phyloP scores from a whole-genome alignment of 768 basidiomycete genomes.

The Russula compacta region DNA sequence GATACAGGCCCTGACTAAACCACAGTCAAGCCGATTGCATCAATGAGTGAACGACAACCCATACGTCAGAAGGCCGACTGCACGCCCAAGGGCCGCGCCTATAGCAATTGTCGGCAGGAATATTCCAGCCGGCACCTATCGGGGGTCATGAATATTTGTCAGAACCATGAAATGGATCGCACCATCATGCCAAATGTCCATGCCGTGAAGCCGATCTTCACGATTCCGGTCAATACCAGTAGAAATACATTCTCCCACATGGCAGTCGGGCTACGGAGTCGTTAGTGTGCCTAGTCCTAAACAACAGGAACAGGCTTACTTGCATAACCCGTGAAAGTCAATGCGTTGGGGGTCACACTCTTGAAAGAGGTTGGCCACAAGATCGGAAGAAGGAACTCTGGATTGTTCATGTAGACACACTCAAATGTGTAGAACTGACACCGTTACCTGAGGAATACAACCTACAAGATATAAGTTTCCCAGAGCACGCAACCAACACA shows the following conservation, averaged over 20 bases:
- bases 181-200: constrained; percentile 82
- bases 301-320: constrained; percentile 35
- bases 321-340: constrained; percentile 74
- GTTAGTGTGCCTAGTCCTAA: neutral
- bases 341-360: constrained; percentile 65
- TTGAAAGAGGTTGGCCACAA: constrained; percentile 75
- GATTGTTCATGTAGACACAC: neutral
- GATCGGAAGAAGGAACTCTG: constrained; percentile 67
- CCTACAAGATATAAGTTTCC: constrained; percentile 28
- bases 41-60: constrained; percentile 19
- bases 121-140: constrained; percentile 66
- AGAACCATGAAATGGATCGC: neutral
- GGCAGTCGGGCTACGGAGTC: constrained; percentile 44
- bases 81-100: constrained; percentile 64
- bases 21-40: neutral
- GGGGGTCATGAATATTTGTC: neutral
- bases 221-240: constrained; percentile 48
- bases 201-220: constrained; percentile 56
- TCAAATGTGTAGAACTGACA: neutral
- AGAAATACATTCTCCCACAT: constrained; percentile 61
- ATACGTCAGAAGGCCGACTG: constrained; percentile 58
- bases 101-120: constrained; percentile 71
- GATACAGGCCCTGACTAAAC: constrained; percentile 56
- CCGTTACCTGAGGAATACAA: constrained; percentile 53
- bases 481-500: neutral